Evolutionary conservation across 78 protist species (phyloP), one percentile per base, ranked within the genome.

Genomic region (Speleostelium caveatum): DNA sequence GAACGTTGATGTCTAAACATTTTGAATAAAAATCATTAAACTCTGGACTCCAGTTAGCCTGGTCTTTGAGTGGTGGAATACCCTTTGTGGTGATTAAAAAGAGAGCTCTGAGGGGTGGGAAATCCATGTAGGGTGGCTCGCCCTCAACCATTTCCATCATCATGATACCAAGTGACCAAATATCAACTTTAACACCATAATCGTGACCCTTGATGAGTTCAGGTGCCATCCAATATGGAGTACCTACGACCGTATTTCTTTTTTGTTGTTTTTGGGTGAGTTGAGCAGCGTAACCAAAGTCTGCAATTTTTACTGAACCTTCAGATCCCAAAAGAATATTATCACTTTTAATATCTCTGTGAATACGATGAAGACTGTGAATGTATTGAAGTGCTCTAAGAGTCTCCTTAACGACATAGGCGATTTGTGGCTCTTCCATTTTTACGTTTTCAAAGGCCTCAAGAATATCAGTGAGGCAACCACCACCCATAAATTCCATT

Each of bases 151-250:
- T 83, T 86, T 98, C 99, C 73, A 97, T 77, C 73, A 76, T 61
- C 94, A 97, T 53, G 76, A 97, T 97, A 65, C 99, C 99, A 36
- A 98, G 68, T 21, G 94, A 73, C 99, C 99, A 98, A 30, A 97
- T 93, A 85, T 98, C 99, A 4, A 92, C 97, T 55, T 93, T 95
- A 59, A 62, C 42, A 60, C 95, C 97, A 78, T 98, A 98, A 28
- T 89, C 96, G 42, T 86, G 93, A 19, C 98, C 98, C 28, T 95
- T 61, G 32, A 83, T 83, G 10, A 83, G 42, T n/a, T 98, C 99
- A 0, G 99, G 98, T 14, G 98, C 98, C 99, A 97, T 97, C 99
- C 99, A 97, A 87, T 97, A 97, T 7, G 98, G 98, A 4, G 98
- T 97, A 28, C 98, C 99, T 41, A 97, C 99, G 28, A 97, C 97